These are phyloP conservation scores for Beauveria sp. DNA, from an alignment of 2,329 filamentous ascomycete genomes.

Conservation along the genomic window DNA sequence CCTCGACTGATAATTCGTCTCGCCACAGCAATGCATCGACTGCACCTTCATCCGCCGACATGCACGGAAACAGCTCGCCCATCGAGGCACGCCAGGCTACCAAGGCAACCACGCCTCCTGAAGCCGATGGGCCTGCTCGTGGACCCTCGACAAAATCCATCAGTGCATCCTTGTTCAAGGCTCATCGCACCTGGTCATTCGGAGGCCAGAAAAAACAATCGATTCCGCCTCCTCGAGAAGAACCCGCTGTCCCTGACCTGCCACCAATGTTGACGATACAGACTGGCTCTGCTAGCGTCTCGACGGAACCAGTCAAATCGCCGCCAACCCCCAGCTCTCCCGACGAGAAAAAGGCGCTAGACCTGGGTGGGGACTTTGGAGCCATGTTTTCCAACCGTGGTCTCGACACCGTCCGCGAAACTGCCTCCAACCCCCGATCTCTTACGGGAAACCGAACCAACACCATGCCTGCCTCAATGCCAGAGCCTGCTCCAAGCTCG, in stretches of 20 bases:
- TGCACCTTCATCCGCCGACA: slow-evolving; percentile 48
- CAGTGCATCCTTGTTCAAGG: slow-evolving; percentile 45
- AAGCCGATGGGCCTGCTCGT: slow-evolving; percentile 4
- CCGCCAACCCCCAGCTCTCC: slow-evolving; percentile 47
- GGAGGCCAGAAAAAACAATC: slow-evolving; percentile 45
- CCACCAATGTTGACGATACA: slow-evolving; percentile 30
- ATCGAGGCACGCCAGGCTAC: slow-evolving; percentile 26
- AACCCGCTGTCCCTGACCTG: slow-evolving; percentile 24
- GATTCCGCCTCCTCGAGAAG: slow-evolving; percentile 22
- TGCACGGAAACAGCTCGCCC: slow-evolving; percentile 16
- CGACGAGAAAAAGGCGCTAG: slow-evolving; percentile 38
- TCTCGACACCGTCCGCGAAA: slow-evolving; percentile 37
- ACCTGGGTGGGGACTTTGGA: slow-evolving; percentile 51
- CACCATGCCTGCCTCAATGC: slow-evolving; percentile 34
- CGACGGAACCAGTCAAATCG: slow-evolving; percentile 23
- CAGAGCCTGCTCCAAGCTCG: slow-evolving; percentile 30
- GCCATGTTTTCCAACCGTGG: slow-evolving; percentile 47
- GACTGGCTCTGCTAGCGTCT: slow-evolving; percentile 1
- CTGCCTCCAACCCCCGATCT: slow-evolving; percentile 32
- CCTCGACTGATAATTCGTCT: slow-evolving; percentile 52
- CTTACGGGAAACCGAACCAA: slow-evolving; percentile 36
- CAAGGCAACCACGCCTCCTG: slow-evolving; percentile 32
- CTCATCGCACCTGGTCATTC: slow-evolving; percentile 53
- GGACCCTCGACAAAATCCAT: slow-evolving; percentile 35
- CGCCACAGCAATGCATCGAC: slow-evolving; percentile 57